Percentiles rank a stretch among this genome's conserved stretches.
phyloP scores from a whole-genome alignment of 768 basidiomycete genomes.

The Austroboletus eburneus region DNA sequence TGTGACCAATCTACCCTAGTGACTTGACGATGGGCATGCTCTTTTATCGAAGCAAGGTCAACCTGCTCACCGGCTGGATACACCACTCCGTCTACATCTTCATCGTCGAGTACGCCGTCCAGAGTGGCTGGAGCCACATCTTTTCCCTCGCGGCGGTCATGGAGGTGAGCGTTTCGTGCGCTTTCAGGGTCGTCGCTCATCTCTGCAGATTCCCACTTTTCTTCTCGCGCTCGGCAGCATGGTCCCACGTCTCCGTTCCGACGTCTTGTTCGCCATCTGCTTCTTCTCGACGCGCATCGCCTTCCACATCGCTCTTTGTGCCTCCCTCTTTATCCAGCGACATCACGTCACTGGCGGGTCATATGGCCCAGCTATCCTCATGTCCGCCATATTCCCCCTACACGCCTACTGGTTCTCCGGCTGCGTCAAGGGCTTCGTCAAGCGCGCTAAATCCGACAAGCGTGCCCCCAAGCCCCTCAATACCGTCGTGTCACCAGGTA shows the following conservation, averaged over 20 bases:
- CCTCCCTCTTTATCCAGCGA: constrained; percentile 31
- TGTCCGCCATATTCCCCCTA: constrained; percentile 42
- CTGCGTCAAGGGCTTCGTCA: constrained; percentile 45
- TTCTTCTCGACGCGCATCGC: constrained; percentile 53
- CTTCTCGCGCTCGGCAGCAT: constrained; percentile 45
- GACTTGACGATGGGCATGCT: constrained; percentile 44
- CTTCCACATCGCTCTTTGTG: constrained; percentile 40
- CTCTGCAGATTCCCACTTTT: constrained; percentile 47
- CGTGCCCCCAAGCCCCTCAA: not conserved
- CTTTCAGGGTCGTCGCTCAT: no score
- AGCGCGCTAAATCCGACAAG: constrained; percentile 19
- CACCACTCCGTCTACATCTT: constrained; percentile 44
- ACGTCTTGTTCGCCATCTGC: constrained; percentile 43
- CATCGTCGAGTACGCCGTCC: constrained; percentile 38
- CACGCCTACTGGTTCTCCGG: constrained; percentile 53
- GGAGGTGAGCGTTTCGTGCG: constrained; percentile 35
- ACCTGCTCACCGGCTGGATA: constrained; percentile 53
- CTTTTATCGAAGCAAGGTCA: constrained; percentile 44
- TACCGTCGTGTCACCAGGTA: no score
- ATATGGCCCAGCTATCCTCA: constrained; percentile 36
- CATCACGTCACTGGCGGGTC: constrained; percentile 30
- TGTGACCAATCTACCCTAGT: constrained; percentile 24
- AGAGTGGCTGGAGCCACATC: constrained; percentile 35
- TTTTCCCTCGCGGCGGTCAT: constrained; percentile 44
- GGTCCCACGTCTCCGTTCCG: constrained; percentile 41